Evolutionary conservation across 2,329 filamentous ascomycete species (phyloP).

Genomic region (Hypomyces rosellus): DNA sequence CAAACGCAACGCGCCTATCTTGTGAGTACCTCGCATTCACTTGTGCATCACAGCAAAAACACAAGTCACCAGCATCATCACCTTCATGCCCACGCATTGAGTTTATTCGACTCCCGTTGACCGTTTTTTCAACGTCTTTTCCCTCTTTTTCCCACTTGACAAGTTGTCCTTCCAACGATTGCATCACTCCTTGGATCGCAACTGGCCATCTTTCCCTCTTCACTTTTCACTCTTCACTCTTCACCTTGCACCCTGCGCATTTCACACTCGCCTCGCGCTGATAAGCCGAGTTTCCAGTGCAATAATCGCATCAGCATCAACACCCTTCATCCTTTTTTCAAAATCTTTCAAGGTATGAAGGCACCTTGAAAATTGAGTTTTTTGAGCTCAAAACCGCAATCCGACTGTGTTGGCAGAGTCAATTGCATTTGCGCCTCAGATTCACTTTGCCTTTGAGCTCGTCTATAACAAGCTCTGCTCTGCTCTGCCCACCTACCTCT

Average conservation of each 20-base stretch:
- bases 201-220: constrained; percentile 1
- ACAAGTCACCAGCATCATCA: constrained; percentile 26
- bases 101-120: constrained; percentile 5
- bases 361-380: constrained; percentile 17
- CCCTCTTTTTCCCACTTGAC: constrained; percentile 8
- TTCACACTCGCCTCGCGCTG: constrained; percentile 11
- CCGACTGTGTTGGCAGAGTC: constrained; percentile 25
- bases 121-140: constrained; percentile 17
- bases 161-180: constrained; percentile 2
- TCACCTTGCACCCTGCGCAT: neutral
- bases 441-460: constrained; percentile 9
- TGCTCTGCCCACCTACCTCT: too few relatives aligned
- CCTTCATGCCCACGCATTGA: constrained; percentile 5
- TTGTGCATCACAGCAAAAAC: constrained; percentile 30
- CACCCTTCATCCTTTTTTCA: constrained; percentile 12
- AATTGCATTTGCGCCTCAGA: constrained; percentile 26
- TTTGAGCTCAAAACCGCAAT: constrained; percentile 31
- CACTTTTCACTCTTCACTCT: constrained; percentile 1
- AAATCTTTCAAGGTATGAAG: constrained; percentile 31
- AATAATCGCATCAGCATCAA: constrained; percentile 21
- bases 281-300: constrained; percentile 9
- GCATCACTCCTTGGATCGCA: constrained; percentile 14
- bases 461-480: constrained; percentile 13
- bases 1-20: constrained; percentile 29
- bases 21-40: constrained; percentile 50